Conservation (phyloP, 2,329 filamentous ascomycete species). For the Ophiognomonia clavigignenti-juglandacearum region DNA sequence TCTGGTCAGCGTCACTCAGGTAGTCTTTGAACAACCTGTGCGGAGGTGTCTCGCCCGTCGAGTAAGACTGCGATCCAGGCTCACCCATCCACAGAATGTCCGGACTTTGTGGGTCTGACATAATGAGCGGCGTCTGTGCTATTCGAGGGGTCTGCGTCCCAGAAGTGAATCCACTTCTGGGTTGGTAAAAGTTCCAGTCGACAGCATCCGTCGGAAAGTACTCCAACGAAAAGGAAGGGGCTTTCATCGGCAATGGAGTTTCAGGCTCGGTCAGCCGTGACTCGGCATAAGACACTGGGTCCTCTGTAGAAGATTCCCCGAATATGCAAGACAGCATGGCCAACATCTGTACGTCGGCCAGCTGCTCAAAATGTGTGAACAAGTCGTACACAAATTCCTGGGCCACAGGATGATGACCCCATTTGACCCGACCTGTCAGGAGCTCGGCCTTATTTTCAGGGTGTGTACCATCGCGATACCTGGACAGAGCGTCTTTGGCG, state of each 20-base stretch:
- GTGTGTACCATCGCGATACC: conserved; percentile 25
- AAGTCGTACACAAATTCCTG: conserved; percentile 56
- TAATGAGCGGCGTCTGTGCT: conserved; percentile 49
- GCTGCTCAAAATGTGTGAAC: conserved; percentile 59
- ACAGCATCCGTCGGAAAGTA: conserved; percentile 59
- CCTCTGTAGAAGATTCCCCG: conserved; percentile 52
- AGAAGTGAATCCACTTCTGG: conserved; percentile 49
- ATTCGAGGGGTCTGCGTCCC: conserved; percentile 52
- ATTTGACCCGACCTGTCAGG: conserved; percentile 59
- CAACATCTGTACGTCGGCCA: conserved; percentile 64
- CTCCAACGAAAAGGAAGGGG: conserved; percentile 60
- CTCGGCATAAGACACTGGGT: conserved; percentile 53
- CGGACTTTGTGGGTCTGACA: conserved; percentile 52
- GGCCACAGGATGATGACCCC: conserved; percentile 62
- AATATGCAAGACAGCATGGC: conserved; percentile 69
- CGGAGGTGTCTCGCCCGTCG: conserved; percentile 58
- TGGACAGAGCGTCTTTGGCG: conserved; percentile 55
- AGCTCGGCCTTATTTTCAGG: conserved; percentile 11
- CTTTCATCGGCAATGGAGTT: conserved; percentile 60
- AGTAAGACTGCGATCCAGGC: conserved; percentile 52
- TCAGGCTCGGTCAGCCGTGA: conserved; percentile 53
- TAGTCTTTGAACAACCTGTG: conserved; percentile 41
- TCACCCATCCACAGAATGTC: conserved; percentile 49
- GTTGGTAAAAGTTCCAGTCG: conserved; percentile 43
- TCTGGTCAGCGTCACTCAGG: conserved; percentile 38